A percentile compares a stretch with the other conserved stretches of the same genome.
phyloP scores from a whole-genome alignment of 331 rosid species.

The Phaseolus coccineus region DNA sequence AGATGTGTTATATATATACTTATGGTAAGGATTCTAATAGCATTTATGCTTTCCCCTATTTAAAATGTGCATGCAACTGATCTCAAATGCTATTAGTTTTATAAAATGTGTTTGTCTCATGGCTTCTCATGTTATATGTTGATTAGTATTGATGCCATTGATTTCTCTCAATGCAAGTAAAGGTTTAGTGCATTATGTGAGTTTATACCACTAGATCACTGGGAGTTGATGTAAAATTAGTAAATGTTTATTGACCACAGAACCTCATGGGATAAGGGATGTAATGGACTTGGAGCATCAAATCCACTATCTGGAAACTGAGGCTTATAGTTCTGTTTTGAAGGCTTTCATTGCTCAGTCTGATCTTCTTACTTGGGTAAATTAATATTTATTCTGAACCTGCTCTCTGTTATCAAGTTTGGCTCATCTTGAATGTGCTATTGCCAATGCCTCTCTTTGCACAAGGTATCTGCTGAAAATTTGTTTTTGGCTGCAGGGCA shows the following conservation, averaged over 20 bases:
- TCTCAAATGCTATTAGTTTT: background rate
- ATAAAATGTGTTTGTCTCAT: slow-evolving; percentile 9
- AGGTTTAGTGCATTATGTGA: slow-evolving; percentile 30
- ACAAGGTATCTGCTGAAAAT: background rate
- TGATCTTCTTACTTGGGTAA: slow-evolving; percentile 58
- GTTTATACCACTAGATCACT: background rate
- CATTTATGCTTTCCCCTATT: background rate
- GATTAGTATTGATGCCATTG: slow-evolving; percentile 5
- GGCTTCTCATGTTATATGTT: slow-evolving; percentile 24
- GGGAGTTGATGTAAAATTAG: background rate
- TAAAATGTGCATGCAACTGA: background rate
- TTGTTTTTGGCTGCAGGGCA: slow-evolving; percentile 45
- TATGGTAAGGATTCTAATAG: slow-evolving; percentile 21
- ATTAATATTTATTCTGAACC: slow-evolving; percentile 19
- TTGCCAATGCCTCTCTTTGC: slow-evolving; percentile 11
- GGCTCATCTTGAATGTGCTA: slow-evolving; percentile 9
- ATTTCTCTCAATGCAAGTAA: slow-evolving; percentile 19
- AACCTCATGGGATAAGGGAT: slow-evolving; percentile 43
- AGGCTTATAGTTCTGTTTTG: slow-evolving; percentile 54
- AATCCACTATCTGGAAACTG: slow-evolving; percentile 51
- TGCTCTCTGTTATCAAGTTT: slow-evolving; percentile 8
- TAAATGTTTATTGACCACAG: slow-evolving; percentile 36
- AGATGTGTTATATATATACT: background rate
- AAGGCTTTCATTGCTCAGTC: slow-evolving; percentile 60
- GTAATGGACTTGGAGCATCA: slow-evolving; percentile 42